These are phyloP conservation scores for Trypanosoma cruzi DNA, from an alignment of 208 protist species.

Conservation along the genomic window DNA sequence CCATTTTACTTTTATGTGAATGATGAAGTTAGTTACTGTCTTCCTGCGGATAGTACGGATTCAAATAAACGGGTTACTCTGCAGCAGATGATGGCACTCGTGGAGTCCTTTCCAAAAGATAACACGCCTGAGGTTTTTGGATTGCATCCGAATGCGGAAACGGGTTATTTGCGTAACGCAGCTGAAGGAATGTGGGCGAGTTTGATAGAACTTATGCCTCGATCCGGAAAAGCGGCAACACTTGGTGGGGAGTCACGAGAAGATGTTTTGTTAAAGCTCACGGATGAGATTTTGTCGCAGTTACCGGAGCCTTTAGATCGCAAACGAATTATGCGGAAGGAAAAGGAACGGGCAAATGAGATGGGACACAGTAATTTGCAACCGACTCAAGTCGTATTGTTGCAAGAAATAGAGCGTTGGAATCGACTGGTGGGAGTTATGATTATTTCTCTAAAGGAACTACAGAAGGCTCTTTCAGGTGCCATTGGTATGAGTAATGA, in stretches of 20 bases:
- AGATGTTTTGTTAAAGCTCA: conserved; percentile 86
- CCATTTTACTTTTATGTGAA: conserved; percentile 98
- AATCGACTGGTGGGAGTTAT: conserved; percentile 95
- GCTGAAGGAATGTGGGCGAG: conserved; percentile 95
- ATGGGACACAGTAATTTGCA: conserved; percentile 68
- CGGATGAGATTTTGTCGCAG: conserved; percentile 89
- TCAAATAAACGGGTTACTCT: conserved; percentile 64
- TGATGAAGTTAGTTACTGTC: conserved; percentile 90
- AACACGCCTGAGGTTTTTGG: conserved; percentile 98
- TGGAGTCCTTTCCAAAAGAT: conserved; percentile 93
- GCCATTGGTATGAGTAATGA: conserved; percentile 98
- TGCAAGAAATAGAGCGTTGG: conserved; percentile 99
- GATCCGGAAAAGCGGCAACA: conserved; percentile 46
- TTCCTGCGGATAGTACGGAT: conserved; percentile 85
- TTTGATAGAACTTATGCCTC: conserved; percentile 97
- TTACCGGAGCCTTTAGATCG: conserved; percentile 94
- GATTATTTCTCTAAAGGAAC: conserved; percentile 90
- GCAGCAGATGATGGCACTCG: conserved; percentile 89
- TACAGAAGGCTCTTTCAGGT: conserved; percentile 96
- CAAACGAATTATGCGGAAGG: conserved; percentile 76
- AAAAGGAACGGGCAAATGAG: conserved; percentile 60
- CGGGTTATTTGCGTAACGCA: conserved; percentile 96
- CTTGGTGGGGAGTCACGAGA: conserved; percentile 81
- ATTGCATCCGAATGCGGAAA: conserved; percentile 99
- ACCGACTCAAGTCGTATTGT: conserved; percentile 97